These are phyloP conservation scores for Inonotus hispidus DNA, from an alignment of 1,284 basidiomycete genomes.

Conservation along the genomic window DNA sequence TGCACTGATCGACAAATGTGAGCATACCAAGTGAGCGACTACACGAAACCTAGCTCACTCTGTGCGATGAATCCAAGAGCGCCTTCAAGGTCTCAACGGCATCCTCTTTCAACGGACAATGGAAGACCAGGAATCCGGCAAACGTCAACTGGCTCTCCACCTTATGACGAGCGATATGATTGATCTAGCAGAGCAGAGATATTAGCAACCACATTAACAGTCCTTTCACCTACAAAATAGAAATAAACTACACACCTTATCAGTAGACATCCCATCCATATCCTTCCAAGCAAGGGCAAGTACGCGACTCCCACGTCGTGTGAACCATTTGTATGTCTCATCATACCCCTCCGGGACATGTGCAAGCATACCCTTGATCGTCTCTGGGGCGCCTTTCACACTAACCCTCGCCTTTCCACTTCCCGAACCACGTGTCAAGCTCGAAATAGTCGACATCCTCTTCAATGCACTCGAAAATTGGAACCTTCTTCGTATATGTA, in stretches of 20 bases:
- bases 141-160: conserved; percentile 78
- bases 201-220: neutral
- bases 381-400: conserved; percentile 95
- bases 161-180: conserved; percentile 71
- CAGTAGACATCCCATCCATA: conserved; percentile 58
- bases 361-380: conserved; percentile 81
- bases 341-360: conserved; percentile 77
- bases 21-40: neutral
- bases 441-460: conserved; percentile 89
- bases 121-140: conserved; percentile 93
- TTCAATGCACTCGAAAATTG: conserved; percentile 95
- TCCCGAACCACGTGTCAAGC: conserved; percentile 41
- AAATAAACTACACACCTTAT: conserved; percentile 46
- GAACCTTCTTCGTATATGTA: conserved; percentile 78
- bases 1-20: conserved; percentile 48
- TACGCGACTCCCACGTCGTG: conserved; percentile 85
- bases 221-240: conserved; percentile 12
- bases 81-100: conserved; percentile 86
- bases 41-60: conserved; percentile 48
- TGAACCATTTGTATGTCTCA: conserved; percentile 90
- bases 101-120: conserved; percentile 92
- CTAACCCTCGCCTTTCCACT: conserved; percentile 56
- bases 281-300: conserved; percentile 85
- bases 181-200: conserved; percentile 51
- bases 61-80: conserved; percentile 90